phyloP scores from a whole-genome alignment of 2,329 filamentous ascomycete species.

The Tolypocladium tropicale region DNA sequence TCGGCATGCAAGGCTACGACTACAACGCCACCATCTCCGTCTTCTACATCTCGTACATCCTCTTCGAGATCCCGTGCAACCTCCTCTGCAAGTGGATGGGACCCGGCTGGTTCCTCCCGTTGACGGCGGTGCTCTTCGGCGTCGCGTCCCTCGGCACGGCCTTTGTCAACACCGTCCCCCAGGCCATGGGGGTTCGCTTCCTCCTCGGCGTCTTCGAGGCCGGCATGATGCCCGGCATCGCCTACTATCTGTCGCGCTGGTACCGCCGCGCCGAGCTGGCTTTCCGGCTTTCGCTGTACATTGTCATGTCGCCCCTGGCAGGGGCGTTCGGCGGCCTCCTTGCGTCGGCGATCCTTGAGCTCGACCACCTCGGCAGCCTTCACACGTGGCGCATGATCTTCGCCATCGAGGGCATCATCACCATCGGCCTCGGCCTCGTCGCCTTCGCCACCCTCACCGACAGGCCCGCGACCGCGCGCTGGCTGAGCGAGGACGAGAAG shows the following conservation, averaged over 20 bases:
- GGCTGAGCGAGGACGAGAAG: slow-evolving; percentile 57
- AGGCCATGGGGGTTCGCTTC: slow-evolving; percentile 52
- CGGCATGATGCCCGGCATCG: slow-evolving; percentile 63
- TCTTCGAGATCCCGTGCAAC: slow-evolving; percentile 62
- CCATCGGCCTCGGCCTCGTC: slow-evolving; percentile 41
- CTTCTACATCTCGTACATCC: slow-evolving; percentile 65
- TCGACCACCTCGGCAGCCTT: slow-evolving; percentile 47
- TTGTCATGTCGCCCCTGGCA: slow-evolving; percentile 60
- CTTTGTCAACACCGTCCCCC: slow-evolving; percentile 46
- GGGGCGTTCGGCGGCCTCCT: slow-evolving; percentile 63
- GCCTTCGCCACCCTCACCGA: slow-evolving; percentile 57
- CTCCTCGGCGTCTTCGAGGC: slow-evolving; percentile 61
- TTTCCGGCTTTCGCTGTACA: slow-evolving; percentile 57
- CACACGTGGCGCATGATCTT: slow-evolving; percentile 60
- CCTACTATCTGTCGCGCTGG: slow-evolving; percentile 64
- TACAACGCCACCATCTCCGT: slow-evolving; percentile 59
- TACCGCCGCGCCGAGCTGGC: slow-evolving; percentile 59
- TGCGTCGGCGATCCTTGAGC: slow-evolving; percentile 51
- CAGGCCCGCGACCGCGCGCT: slow-evolving; percentile 55
- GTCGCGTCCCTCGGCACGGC: slow-evolving; percentile 53
- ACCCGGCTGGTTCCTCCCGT: slow-evolving; percentile 61
- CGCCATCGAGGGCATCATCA: slow-evolving; percentile 56
- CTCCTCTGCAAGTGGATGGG: slow-evolving; percentile 61
- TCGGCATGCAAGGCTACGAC: slow-evolving; percentile 49
- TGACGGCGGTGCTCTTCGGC: slow-evolving; percentile 52